Conservation (phyloP, 2,329 filamentous ascomycete species). For the Apiospora malaysiana region DNA sequence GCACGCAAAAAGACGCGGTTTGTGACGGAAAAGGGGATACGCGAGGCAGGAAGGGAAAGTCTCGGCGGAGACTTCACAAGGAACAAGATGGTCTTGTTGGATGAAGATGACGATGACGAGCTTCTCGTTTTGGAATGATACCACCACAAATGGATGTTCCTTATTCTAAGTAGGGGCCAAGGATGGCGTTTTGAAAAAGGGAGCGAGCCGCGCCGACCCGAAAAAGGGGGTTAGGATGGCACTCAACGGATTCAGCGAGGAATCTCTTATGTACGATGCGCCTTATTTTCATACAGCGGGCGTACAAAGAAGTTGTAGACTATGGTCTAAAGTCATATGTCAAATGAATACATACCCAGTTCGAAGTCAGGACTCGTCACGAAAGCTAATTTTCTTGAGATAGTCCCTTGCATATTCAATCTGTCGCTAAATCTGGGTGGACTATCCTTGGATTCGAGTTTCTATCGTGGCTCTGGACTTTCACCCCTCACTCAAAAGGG, state of each 20-base stretch:
- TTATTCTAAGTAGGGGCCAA: neutral
- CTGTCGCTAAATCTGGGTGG: neutral
- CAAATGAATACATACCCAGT: slow-evolving; percentile 2
- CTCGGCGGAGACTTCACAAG: slow-evolving; percentile 58
- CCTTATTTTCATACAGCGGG: neutral
- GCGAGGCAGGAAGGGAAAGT: slow-evolving; percentile 77
- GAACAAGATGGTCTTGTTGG: slow-evolving; percentile 42
- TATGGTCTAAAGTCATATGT: slow-evolving; percentile 7
- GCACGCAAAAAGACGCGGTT: slow-evolving; percentile 80
- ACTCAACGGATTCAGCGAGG: neutral
- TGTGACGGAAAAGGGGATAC: slow-evolving; percentile 77
- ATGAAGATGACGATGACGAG: slow-evolving; percentile 48
- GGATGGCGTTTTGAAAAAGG: neutral
- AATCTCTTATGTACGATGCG: neutral
- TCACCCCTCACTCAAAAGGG: neutral
- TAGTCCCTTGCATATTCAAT: neutral
- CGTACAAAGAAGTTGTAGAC: neutral
- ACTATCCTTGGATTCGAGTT: neutral
- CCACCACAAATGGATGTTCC: neutral
- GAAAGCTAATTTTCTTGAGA: neutral
- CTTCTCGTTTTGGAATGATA: slow-evolving; percentile 45
- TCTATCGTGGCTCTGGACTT: neutral
- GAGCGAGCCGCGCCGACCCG: neutral
- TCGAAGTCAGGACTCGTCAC: neutral
- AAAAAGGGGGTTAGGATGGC: neutral